Percentiles rank a stretch among this genome's conserved stretches.
phyloP scores from a whole-genome alignment of 202 grass and related monocot genomes.

The Zoysia matrella region DNA sequence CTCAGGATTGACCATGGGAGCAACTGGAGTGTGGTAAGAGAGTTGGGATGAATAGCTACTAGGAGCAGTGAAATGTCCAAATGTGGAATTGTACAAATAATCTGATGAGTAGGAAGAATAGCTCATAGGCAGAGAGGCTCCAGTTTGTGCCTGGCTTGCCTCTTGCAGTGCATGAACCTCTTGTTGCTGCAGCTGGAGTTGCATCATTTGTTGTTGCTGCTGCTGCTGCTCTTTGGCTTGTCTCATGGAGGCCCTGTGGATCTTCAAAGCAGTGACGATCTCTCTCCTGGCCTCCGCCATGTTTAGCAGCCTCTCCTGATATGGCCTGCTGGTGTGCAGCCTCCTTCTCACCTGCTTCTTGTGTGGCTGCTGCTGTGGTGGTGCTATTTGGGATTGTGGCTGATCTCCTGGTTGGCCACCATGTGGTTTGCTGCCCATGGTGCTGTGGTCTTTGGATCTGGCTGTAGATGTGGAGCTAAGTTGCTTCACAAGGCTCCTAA shows the following conservation, averaged over 20 bases:
- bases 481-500: conserved; percentile 89
- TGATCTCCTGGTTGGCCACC: conserved; percentile 31
- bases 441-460: conserved; percentile 53
- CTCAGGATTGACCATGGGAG: conserved; percentile 19
- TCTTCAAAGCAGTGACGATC: conserved; percentile 90
- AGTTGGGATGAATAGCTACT: conserved; percentile 41
- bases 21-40: conserved; percentile 47
- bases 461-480: conserved; percentile 70
- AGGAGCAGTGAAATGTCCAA: conserved; percentile 31
- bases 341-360: conserved; percentile 98
- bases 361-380: conserved; percentile 55
- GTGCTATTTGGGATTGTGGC: conserved; percentile 37
- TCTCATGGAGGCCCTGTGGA: conserved; percentile 93
- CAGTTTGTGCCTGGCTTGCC: conserved; percentile 28
- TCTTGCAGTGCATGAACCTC: conserved; percentile 49
- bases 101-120: conserved; percentile 50
- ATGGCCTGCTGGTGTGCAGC: conserved; percentile 88
- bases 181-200: conserved; percentile 43
- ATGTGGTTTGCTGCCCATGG: conserved; percentile 59
- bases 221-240: conserved; percentile 85
- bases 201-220: conserved; percentile 52
- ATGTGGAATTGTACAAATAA: conserved; percentile 48
- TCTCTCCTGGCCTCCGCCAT: conserved; percentile 97
- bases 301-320: conserved; percentile 91
- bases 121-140: conserved; percentile 29